phyloP scores from a whole-genome alignment of 139 green algal species.

The Penium margaritaceum region DNA sequence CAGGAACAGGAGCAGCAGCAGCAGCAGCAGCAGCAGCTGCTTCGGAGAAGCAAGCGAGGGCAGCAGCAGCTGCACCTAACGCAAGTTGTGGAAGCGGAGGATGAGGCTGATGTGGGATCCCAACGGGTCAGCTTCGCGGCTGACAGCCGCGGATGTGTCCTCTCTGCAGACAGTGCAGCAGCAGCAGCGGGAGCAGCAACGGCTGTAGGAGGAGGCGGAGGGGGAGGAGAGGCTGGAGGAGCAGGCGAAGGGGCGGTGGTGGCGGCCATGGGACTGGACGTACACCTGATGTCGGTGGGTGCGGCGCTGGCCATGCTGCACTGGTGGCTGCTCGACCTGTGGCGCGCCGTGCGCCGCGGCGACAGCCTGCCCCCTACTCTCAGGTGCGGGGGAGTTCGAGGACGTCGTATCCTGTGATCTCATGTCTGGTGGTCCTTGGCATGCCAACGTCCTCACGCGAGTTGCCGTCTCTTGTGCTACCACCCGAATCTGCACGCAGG shows the following conservation, averaged over 20 bases:
- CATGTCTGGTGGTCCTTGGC: background rate
- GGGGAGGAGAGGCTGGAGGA: constrained; percentile 5
- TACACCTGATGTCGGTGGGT: constrained; percentile 41
- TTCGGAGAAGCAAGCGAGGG: no score
- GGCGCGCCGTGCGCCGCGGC: background rate
- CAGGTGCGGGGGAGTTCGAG: no score
- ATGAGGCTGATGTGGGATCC: no score
- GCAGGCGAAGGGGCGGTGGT: background rate
- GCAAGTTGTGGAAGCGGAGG: no score
- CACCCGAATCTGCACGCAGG: background rate
- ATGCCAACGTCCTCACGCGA: background rate
- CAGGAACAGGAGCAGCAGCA: no score
- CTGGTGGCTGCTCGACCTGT: constrained; percentile 34
- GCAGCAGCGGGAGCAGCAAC: background rate
- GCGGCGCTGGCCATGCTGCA: constrained; percentile 36
- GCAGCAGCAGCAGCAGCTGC: no score
- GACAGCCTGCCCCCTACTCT: background rate
- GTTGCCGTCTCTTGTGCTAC: background rate
- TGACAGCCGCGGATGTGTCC: no score
- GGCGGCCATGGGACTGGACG: constrained; percentile 11
- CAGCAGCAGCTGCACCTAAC: no score
- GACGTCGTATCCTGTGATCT: no score
- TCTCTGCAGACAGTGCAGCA: constrained; percentile 11
- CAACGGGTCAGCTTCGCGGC: no score
- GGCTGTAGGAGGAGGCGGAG: constrained; percentile 6